Evolutionary conservation across 768 basidiomycete genomes (phyloP), one percentile per base, ranked within the genome.

Genomic region (Rhodosporidiobolus sp.): DNA sequence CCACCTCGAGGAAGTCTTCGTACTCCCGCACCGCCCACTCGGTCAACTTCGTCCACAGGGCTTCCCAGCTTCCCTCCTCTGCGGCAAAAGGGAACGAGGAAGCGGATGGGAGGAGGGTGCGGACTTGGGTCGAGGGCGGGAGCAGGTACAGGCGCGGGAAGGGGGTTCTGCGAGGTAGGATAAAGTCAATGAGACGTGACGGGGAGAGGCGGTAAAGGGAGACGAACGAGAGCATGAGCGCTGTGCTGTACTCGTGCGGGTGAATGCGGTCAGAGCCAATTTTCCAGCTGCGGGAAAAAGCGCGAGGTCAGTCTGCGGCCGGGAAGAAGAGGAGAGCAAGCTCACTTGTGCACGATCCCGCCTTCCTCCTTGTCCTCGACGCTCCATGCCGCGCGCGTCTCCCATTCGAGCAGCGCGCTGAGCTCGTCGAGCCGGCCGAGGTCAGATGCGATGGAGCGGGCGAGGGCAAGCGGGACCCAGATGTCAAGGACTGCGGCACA

Each of bases 291-390:
- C 45, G 22, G 3, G 8, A 24, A 19, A 26, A 14, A 43, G 14
- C 52, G 12, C n/a, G 26, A 19, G 43, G 32, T 30, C 12, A 35
- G 24, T 14, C 24, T 8, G 11, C n/a, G n/a, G n/a, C 26, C 30
- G 10, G 12, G 28, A 17, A 50, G 28, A n/a, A 10, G 0, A 2
- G 11, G 63, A 56, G 20, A 9, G 45, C 32, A 24, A 26, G 59
- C 65, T 26, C 43, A 72, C 71, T 72, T 72, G 66, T 72, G 71
- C 14, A 71, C 63, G 1, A 75, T 16, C 0, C 69, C 69, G 11
- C 74, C 74, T 34, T 71, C 66, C 24, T 75, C 74, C 46, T 65
- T 67, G 54, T 75, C 74, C 34, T 75, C 69, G 38, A 71, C 63
- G 26, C 46, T 65, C 63, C 63, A 75, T 2, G 74, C 74, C 19